Conservation (phyloP, 2,329 filamentous ascomycete genomes). For the Fusarium sarcochroum region DNA sequence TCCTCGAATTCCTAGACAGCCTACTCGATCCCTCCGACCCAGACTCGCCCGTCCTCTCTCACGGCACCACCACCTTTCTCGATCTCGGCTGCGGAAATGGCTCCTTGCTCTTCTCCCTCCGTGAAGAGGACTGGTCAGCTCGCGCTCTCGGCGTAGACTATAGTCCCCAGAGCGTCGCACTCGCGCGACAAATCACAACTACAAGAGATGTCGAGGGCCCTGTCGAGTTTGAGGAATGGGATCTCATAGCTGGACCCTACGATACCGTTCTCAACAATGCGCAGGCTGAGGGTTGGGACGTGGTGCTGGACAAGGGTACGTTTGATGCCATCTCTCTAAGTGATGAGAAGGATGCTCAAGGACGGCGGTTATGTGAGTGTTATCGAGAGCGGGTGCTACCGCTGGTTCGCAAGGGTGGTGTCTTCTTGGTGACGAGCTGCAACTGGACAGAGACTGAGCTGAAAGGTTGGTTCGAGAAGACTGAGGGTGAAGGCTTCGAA, state of each 20-base stretch:
- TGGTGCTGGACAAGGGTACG: conserved; percentile 97
- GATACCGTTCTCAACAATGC: conserved; percentile 51
- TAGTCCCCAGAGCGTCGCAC: conserved; percentile 78
- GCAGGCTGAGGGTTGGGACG: conserved; percentile 77
- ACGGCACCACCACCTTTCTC: conserved; percentile 72
- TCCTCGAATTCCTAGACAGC: conserved; percentile 75
- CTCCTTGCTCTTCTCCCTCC: conserved; percentile 86
- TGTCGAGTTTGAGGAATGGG: conserved; percentile 70
- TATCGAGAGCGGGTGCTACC: conserved; percentile 79
- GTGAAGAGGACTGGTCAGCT: conserved; percentile 75
- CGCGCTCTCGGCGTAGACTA: conserved; percentile 91
- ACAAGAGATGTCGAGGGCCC: conserved; percentile 38
- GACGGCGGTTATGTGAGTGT: conserved; percentile 76
- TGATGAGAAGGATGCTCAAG: conserved; percentile 65
- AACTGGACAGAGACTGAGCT: conserved; percentile 98
- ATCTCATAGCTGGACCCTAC: conserved; percentile 67
- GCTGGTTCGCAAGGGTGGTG: conserved; percentile 78
- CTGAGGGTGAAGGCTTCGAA: conserved; percentile 61
- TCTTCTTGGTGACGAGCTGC: conserved; percentile 92
- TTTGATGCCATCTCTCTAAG: conserved; percentile 94
- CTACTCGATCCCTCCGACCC: conserved; percentile 48
- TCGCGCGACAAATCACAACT: conserved; percentile 76
- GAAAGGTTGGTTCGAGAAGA: conserved; percentile 78
- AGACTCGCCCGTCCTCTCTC: conserved; percentile 40
- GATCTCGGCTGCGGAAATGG: conserved; percentile 97